phyloP scores from a whole-genome alignment of 345 rosid species.

The Litchi chinensis region DNA sequence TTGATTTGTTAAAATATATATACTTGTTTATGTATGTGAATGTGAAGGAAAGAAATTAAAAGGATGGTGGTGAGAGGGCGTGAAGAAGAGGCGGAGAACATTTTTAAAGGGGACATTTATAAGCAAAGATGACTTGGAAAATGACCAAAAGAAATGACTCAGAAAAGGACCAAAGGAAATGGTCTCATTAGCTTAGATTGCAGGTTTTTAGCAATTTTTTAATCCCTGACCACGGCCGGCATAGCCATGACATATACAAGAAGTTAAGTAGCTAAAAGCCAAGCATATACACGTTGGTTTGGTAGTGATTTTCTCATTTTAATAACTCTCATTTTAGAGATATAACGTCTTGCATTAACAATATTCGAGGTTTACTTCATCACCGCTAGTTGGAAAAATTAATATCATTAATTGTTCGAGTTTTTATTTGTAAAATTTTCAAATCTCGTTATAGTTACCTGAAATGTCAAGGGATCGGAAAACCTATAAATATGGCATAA shows the following conservation, averaged over 20 bases:
- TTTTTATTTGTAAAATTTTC: too few species aligned
- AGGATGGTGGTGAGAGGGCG: conserved; percentile 27
- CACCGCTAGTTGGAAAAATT: too few species aligned
- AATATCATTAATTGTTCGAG: too few species aligned
- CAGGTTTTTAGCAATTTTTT: conserved; percentile 1
- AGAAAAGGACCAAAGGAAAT: conserved; percentile 33
- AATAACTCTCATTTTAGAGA: conserved; percentile 1
- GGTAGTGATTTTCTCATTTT: conserved; percentile 40
- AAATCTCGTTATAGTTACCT: too few species aligned
- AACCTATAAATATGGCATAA: too few species aligned
- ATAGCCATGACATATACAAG: conserved; percentile 41
- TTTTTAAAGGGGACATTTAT: conserved; percentile 30
- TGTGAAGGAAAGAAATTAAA: not conserved
- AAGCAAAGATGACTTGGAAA: conserved; percentile 15
- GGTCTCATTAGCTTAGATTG: conserved; percentile 14
- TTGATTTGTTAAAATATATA: not conserved
- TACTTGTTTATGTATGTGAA: not conserved
- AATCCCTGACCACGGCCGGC: conserved; percentile 55
- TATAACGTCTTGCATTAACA: not conserved
- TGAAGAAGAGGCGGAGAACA: conserved; percentile 20
- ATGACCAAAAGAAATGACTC: conserved; percentile 26
- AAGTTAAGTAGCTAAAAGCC: conserved; percentile 35
- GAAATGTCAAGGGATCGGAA: too few species aligned
- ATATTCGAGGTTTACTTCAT: not conserved
- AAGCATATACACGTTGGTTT: conserved; percentile 41